Base-by-base conservation (phyloP, 192 early-diverging fungal genomes). In the Entomortierella chlamydospora region DNA sequence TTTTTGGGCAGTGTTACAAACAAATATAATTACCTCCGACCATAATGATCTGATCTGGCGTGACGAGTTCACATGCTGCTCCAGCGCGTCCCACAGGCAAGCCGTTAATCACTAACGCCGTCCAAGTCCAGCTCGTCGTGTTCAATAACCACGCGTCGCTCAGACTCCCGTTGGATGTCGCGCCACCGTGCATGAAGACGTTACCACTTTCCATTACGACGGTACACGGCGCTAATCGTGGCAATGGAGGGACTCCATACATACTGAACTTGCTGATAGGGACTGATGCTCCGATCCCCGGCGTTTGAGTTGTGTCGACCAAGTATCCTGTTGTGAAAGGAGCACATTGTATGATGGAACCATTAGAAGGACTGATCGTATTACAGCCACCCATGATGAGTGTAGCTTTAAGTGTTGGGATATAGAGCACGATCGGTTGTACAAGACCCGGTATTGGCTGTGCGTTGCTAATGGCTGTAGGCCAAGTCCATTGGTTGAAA, bases 151-250 rank as follows among this genome's bases (percentile, higher is more conserved):
- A 79, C 7, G 62, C 51, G 9, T 79, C 76, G 22, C 56, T 61
- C 1, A 70, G 20, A 42, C 68, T 60, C 2, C 41, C 41, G 1
- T n/a, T 52, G 4, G 30, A 11, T 4, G 42, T 41, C 18, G 60
- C 60, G 4, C 76, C 76, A 39, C 76, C 76, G 31, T 79, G 70
- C 76, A 79, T 79, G 51, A 79, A 70, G 12, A 79, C 52, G 22
- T 61, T n/a, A 15, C 76, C 68, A 11, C 52, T 53, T 2, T 43
- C 51, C 9, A 79, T 50, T 13, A 79, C 61, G 15, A 37, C 58
- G 12, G 52, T 31, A 23, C 76, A 79, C 1, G 76, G 68, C 1
- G 61, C 41, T 11, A 61, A 17, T 49, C 76, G 67, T 15, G 68
- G 25, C 5, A 13, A 6, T 13, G 76, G 76, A 11, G 28, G 13